phyloP scores from a whole-genome alignment of 192 early-diverging fungal genomes.

The Gonapodya sp. region DNA sequence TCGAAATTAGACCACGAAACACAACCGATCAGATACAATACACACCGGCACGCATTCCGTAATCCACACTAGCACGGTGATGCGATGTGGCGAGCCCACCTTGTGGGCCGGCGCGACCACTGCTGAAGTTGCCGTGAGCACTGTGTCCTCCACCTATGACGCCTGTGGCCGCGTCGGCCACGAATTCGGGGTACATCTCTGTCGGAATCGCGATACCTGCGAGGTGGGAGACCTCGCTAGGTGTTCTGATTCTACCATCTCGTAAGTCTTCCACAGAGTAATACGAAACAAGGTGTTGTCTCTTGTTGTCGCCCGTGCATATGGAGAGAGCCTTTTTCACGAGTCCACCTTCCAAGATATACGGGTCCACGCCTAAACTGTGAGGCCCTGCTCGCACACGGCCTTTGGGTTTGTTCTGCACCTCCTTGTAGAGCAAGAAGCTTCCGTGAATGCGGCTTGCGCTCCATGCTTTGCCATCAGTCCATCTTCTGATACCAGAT shows the following conservation, averaged over 20 bases:
- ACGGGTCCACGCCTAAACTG: conserved; percentile 16
- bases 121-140: too few species aligned
- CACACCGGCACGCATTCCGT: background rate
- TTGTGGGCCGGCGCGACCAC: background rate
- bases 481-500: conserved; percentile 86
- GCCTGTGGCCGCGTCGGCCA: conserved; percentile 18
- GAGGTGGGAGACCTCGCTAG: conserved; percentile 54
- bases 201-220: conserved; percentile 59
- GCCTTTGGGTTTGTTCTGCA: conserved; percentile 52
- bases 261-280: conserved; percentile 74
- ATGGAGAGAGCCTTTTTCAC: conserved; percentile 86
- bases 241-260: conserved; percentile 53
- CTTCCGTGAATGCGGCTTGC: conserved; percentile 77
- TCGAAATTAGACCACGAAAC: too few species aligned
- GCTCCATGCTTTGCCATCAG: conserved; percentile 83
- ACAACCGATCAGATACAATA: background rate
- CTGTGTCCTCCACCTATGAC: too few species aligned
- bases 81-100: background rate
- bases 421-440: conserved; percentile 82
- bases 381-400: conserved; percentile 30
- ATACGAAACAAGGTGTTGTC: conserved; percentile 82
- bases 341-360: conserved; percentile 65
- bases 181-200: conserved; percentile 78
- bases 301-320: conserved; percentile 65
- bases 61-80: background rate